Conservation (phyloP, 139 green algal genomes). For the Chlamydomonas incerta region DNA sequence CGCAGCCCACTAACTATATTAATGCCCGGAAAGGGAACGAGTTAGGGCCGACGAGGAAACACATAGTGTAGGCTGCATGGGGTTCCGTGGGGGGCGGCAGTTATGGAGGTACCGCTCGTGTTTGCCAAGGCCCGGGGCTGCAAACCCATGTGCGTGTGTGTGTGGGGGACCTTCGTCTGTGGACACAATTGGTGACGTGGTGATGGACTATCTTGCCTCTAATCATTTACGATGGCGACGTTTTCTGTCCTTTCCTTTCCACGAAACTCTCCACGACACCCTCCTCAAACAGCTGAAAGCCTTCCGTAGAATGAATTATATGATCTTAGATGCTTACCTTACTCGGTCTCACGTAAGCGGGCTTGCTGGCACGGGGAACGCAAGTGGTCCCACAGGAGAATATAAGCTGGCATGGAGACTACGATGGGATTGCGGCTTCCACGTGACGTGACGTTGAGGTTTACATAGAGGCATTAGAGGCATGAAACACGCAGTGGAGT, state of each 20-base stretch:
- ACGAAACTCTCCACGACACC: slow-evolving; percentile 1
- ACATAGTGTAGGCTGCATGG: too few relatives aligned
- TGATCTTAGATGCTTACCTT: background rate
- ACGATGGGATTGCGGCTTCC: background rate
- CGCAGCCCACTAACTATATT: too few relatives aligned
- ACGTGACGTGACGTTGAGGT: slow-evolving; percentile 6
- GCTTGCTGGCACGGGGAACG: background rate
- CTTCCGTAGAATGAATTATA: background rate
- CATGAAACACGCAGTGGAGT: slow-evolving; percentile 4
- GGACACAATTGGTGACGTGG: background rate
- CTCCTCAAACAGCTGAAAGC: slow-evolving; percentile 7
- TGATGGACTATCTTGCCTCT: background rate
- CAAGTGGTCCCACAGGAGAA: background rate
- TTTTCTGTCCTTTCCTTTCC: slow-evolving; percentile 7
- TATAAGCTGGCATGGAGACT: background rate
- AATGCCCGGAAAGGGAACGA: too few relatives aligned
- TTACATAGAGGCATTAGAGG: too few relatives aligned
- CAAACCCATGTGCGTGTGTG: too few relatives aligned
- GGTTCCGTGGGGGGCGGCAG: too few relatives aligned
- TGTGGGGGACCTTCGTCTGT: slow-evolving; percentile 14
- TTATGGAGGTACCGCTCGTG: too few relatives aligned
- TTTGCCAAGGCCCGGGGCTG: too few relatives aligned
- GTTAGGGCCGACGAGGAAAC: too few relatives aligned
- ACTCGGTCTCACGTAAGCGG: background rate
- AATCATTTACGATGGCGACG: background rate